phyloP scores from a whole-genome alignment of 2,329 filamentous ascomycete genomes.

The Trichoderma sp. region DNA sequence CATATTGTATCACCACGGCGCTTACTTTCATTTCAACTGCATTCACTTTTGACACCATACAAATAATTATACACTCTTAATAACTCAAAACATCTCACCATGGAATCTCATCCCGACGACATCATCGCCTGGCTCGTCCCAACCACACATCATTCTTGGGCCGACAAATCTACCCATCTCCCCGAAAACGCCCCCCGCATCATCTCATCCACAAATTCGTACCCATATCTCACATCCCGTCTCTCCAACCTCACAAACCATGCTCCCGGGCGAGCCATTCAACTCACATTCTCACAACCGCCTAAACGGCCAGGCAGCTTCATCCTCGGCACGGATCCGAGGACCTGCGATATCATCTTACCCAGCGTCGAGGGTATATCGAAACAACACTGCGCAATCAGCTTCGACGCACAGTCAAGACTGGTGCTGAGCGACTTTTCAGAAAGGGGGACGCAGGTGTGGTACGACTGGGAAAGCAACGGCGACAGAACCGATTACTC shows the following conservation, averaged over 20 bases:
- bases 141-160: slow-evolving; percentile 33
- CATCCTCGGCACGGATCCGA: slow-evolving; percentile 38
- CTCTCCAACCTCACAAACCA: slow-evolving; percentile 28
- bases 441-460: slow-evolving; percentile 39
- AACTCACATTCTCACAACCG: slow-evolving; percentile 35
- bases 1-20: background rate
- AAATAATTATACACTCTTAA: slow-evolving; percentile 6
- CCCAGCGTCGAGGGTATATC: slow-evolving; percentile 35
- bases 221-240: slow-evolving; percentile 28
- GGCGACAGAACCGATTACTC: slow-evolving; percentile 37
- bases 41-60: background rate
- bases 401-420: slow-evolving; percentile 39
- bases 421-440: slow-evolving; percentile 41
- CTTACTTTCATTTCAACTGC: background rate
- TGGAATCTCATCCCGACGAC: slow-evolving; percentile 27
- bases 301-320: slow-evolving; percentile 38
- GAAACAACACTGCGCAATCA: slow-evolving; percentile 37
- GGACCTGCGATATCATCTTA: slow-evolving; percentile 37
- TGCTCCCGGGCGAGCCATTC: slow-evolving; percentile 32
- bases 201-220: slow-evolving; percentile 26
- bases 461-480: slow-evolving; percentile 41
- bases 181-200: slow-evolving; percentile 33
- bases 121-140: slow-evolving; percentile 42
- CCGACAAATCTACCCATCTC: slow-evolving; percentile 34
- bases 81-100: slow-evolving; percentile 18